Conservation (phyloP, 169 alveolate species). For the Perkinsus chesapeaki region DNA sequence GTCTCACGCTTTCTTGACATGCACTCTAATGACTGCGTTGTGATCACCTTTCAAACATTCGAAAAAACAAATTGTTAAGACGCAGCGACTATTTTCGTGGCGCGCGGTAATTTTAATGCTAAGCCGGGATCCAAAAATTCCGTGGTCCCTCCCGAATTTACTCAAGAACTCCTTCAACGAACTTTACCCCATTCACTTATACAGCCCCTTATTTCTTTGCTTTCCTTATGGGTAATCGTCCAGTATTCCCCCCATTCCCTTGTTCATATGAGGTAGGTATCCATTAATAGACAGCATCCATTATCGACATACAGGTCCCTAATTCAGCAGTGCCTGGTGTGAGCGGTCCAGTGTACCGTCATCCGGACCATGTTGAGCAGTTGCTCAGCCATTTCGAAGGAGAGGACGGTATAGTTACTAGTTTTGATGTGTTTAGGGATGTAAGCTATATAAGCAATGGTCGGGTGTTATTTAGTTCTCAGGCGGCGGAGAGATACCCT, state of each 20-base stretch:
- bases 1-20: no score
- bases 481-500: constrained; percentile 19
- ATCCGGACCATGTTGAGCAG: background rate
- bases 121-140: no score
- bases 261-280: background rate
- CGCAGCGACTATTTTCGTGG: no score
- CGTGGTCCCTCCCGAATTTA: background rate
- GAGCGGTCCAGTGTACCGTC: background rate
- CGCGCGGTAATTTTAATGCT: no score
- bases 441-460: background rate
- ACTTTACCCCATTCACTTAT: background rate
- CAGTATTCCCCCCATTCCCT: background rate
- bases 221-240: background rate
- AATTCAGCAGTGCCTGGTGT: background rate
- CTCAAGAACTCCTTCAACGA: background rate
- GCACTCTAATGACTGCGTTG: no score
- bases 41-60: no score
- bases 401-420: background rate
- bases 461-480: background rate
- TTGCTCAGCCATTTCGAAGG: background rate
- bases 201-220: background rate
- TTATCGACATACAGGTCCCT: background rate
- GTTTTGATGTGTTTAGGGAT: background rate
- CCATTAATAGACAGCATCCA: background rate
- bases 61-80: no score